phyloP scores from a whole-genome alignment of 169 alveolate genomes.

The Plasmodium falciparum region DNA sequence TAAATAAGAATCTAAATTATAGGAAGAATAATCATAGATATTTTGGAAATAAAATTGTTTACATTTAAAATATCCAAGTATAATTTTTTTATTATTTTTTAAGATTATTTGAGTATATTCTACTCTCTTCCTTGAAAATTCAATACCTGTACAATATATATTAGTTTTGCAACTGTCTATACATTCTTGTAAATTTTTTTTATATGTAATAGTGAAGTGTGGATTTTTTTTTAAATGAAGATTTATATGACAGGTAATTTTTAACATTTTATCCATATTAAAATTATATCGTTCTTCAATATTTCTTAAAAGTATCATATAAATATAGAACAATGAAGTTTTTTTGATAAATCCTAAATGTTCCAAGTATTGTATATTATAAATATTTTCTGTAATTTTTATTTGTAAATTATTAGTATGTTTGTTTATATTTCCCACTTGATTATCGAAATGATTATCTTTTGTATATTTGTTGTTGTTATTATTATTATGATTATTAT shows the following conservation, averaged over 20 bases:
- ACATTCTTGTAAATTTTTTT: constrained; percentile 76
- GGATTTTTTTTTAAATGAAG: constrained; percentile 45
- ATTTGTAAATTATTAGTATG: neutral
- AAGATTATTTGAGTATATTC: constrained; percentile 52
- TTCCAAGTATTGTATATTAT: constrained; percentile 19
- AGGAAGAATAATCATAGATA: constrained; percentile 47
- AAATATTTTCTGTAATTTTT: constrained; percentile 19
- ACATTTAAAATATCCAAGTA: constrained; percentile 76
- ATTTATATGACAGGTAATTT: constrained; percentile 53
- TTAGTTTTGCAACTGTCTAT: constrained; percentile 79
- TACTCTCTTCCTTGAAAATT: constrained; percentile 45
- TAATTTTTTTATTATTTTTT: constrained; percentile 61
- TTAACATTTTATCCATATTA: constrained; percentile 31
- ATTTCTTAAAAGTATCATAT: constrained; percentile 33
- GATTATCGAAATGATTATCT: neutral
- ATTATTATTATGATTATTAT: neutral
- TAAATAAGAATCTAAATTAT: constrained; percentile 10
- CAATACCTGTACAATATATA: constrained; percentile 80
- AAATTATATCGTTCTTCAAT: constrained; percentile 39
- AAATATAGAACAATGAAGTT: constrained; percentile 39
- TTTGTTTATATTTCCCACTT: neutral
- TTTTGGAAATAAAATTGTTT: constrained; percentile 45
- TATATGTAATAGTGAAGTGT: constrained; percentile 41
- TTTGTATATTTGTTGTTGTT: neutral
- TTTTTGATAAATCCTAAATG: constrained; percentile 26